phyloP scores from a whole-genome alignment of 2,329 filamentous ascomycete species.

The Coniochaeta pulveracea region DNA sequence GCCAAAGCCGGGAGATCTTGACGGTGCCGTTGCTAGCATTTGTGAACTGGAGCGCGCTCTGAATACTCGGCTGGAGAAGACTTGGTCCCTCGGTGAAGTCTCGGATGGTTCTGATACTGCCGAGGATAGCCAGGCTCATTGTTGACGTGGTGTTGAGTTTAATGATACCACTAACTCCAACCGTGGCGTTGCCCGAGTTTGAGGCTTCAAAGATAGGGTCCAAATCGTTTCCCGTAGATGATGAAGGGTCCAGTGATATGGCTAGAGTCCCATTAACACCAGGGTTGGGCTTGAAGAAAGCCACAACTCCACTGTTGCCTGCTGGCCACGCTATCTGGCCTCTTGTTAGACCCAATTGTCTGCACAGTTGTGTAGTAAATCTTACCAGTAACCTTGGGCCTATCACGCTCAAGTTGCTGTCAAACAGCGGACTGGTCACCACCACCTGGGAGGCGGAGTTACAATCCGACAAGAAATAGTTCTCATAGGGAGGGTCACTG shows the following conservation, averaged over 20 bases:
- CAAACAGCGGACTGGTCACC: slow-evolving; percentile 42
- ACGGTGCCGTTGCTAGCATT: slow-evolving; percentile 26
- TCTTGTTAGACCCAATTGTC: not conserved
- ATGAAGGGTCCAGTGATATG: slow-evolving; percentile 38
- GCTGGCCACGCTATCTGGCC: slow-evolving; percentile 47
- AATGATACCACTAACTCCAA: slow-evolving; percentile 41
- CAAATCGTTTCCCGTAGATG: slow-evolving; percentile 29
- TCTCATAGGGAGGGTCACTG: slow-evolving; percentile 47
- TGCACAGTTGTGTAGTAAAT: not conserved
- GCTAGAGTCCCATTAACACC: slow-evolving; percentile 40
- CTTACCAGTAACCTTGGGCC: slow-evolving; percentile 38
- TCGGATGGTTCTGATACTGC: slow-evolving; percentile 50
- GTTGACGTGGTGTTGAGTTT: slow-evolving; percentile 46
- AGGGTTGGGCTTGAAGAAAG: slow-evolving; percentile 41
- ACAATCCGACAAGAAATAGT: slow-evolving; percentile 57
- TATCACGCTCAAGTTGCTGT: slow-evolving; percentile 42
- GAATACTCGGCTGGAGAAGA: slow-evolving; percentile 37
- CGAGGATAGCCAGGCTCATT: slow-evolving; percentile 44
- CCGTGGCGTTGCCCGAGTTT: slow-evolving; percentile 23
- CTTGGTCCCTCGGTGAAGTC: slow-evolving; percentile 42
- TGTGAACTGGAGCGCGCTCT: slow-evolving; percentile 36
- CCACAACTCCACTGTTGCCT: slow-evolving; percentile 48
- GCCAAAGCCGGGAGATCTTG: slow-evolving; percentile 41
- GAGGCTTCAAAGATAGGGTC: slow-evolving; percentile 28
- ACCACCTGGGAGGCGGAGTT: slow-evolving; percentile 47